Evolutionary conservation across 495 filamentous ascomycete species (phyloP), one percentile per base, ranked within the genome.

Genomic region (Chaetomium tenue): DNA sequence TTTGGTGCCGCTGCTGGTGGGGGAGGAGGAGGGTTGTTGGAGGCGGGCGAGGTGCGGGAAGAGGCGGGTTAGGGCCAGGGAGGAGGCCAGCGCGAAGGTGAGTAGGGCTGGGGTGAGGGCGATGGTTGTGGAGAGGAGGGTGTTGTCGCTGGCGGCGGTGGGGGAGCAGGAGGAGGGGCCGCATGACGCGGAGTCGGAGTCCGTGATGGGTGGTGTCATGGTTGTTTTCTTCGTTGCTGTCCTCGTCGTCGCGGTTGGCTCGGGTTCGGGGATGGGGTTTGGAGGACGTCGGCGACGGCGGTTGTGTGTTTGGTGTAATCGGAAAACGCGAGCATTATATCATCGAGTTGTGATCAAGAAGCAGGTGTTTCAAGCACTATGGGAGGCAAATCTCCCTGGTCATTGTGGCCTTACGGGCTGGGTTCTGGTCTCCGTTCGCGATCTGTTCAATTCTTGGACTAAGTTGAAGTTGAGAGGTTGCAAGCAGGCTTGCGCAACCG

Each of bases 31-130:
- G 37, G 26, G 56, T 26, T 58, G 47, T 23, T 63, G 60, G 1
- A 63, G 82, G 47, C 77, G 69, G 33, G 87, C 84, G 40, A 90
- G 80, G 40, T 84, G 77, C 12, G 89, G 86, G 72, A 88, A 89
- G 23, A 91, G 72, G 64, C 84, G 86, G 44, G 84, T 82, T 13
- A 84, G 79, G 16, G 86, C 85, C 56, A 85, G 72, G 33, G 83
- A 69, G 60, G 76, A 74, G 68, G 88, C 81, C 62, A 83, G 60
- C 56, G 79, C 60, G 72, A 90, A 91, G 54, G 86, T 89, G 53
- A 83, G 66, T 57, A 88, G 69, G 75, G 91, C 77, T 25, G 80
- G 80, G n/a, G 75, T 57, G 44, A 81, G 67, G 9, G 79, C 75
- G 51, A 81, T 33, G 28, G 72, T 30, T 26, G 69, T 72, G 2